Conservation (phyloP, 176 grass and related monocot species). For the Triticum aestivum region DNA sequence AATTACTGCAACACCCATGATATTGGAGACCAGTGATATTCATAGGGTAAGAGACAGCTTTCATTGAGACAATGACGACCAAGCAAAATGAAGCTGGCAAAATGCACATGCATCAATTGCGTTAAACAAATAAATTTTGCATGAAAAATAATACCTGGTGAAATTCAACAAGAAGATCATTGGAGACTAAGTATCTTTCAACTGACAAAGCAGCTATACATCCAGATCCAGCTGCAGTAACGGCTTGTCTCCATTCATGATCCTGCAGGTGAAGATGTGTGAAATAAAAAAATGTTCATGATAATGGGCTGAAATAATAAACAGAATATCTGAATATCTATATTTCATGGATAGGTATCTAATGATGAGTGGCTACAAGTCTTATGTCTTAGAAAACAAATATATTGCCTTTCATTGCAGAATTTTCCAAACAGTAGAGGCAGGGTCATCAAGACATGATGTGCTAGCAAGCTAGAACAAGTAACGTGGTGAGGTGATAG, state of each 20-base stretch:
- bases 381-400: neutral
- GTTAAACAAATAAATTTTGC: neutral
- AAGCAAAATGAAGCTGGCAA: neutral
- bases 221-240: conserved; percentile 98
- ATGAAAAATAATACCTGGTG: conserved; percentile 68
- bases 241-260: conserved; percentile 96
- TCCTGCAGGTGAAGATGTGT: conserved; percentile 51
- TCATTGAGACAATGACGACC: neutral
- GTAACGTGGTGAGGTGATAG: neutral
- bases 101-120: neutral
- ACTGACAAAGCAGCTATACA: conserved; percentile 95
- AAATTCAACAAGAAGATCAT: conserved; percentile 94
- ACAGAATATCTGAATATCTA: conserved; percentile 1
- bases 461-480: conserved; percentile 2
- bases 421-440: conserved; percentile 10
- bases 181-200: conserved; percentile 93
- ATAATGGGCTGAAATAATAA: neutral
- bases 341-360: conserved; percentile 4
- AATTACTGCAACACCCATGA: neutral
- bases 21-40: neutral
- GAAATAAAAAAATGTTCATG: conserved; percentile 21
- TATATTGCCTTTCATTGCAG: neutral
- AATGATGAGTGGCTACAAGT: neutral
- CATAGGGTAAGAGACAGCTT: neutral
- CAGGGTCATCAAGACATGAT: conserved; percentile 5